Evolutionary conservation across 805 yeast species (phyloP).

Genomic region (Candida awuae): DNA sequence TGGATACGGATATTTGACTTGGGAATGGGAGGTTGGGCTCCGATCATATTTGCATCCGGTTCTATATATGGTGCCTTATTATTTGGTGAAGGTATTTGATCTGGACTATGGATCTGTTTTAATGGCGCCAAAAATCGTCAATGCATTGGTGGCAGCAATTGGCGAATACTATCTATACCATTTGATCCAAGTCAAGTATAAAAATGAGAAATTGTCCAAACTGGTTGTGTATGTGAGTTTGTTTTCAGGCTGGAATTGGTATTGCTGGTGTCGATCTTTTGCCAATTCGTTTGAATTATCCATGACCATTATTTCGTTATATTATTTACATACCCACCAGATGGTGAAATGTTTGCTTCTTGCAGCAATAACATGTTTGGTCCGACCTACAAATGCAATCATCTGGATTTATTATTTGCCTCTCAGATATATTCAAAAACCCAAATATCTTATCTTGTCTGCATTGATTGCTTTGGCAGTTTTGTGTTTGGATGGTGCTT

Average conservation of each 20-base stretch:
- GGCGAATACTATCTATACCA: constrained; percentile 58
- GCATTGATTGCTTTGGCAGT: constrained; percentile 16
- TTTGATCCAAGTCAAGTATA: constrained; percentile 31
- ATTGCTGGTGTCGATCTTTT: constrained; percentile 71
- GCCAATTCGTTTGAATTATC: constrained; percentile 76
- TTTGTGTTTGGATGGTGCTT: constrained; percentile 30
- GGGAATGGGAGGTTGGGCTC: constrained; percentile 86
- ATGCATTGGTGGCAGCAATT: constrained; percentile 59
- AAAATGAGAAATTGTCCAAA: constrained; percentile 29
- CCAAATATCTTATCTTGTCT: constrained; percentile 6
- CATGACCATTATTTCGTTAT: constrained; percentile 57
- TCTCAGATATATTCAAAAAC: constrained; percentile 17
- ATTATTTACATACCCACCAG: constrained; percentile 44
- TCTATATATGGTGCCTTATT: constrained; percentile 46
- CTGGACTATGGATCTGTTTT: constrained; percentile 36
- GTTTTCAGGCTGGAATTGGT: constrained; percentile 74
- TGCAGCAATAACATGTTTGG: constrained; percentile 57
- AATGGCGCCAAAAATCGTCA: constrained; percentile 55
- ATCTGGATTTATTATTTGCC: constrained; percentile 66
- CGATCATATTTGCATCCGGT: constrained; percentile 78
- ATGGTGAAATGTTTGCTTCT: constrained; percentile 28
- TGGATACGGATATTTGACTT: constrained; percentile 78
- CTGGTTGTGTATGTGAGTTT: constrained; percentile 44
- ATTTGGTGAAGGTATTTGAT: constrained; percentile 26
- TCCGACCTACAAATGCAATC: constrained; percentile 78